These are phyloP conservation scores for Centaurea solstitialis DNA, from an alignment of 129 eudicot genomes.

Conservation along the genomic window DNA sequence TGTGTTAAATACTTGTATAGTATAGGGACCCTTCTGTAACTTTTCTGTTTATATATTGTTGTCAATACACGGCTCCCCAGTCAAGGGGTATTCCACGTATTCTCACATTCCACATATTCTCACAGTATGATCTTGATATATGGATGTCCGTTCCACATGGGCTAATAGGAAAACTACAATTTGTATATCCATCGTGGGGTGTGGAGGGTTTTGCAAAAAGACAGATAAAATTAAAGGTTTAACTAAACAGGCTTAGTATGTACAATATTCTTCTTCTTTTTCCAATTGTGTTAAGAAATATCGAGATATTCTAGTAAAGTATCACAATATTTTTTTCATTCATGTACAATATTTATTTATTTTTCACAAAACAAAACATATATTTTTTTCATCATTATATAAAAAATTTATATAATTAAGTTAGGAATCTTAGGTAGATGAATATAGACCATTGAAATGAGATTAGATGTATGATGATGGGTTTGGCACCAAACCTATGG, in stretches of 20 bases:
- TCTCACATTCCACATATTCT: too few relatives aligned
- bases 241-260: background rate
- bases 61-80: too few relatives aligned
- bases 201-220: background rate
- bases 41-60: too few relatives aligned
- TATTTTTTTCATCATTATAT: background rate
- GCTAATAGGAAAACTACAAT: background rate
- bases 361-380: background rate
- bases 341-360: background rate
- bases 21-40: too few relatives aligned
- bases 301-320: background rate
- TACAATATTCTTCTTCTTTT: too few relatives aligned
- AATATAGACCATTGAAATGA: background rate
- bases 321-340: background rate
- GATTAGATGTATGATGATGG: slow-evolving; percentile 1
- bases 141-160: background rate
- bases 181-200: background rate
- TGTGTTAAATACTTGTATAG: too few relatives aligned
- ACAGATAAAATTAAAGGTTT: background rate
- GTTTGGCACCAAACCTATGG: slow-evolving; percentile 18
- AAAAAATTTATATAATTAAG: background rate
- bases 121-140: background rate
- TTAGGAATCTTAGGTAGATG: background rate
- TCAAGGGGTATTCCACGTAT: too few relatives aligned
- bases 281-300: too few relatives aligned